Evolutionary conservation across 2,329 filamentous ascomycete species (phyloP).

Genomic region (Neofusicoccum ribis): DNA sequence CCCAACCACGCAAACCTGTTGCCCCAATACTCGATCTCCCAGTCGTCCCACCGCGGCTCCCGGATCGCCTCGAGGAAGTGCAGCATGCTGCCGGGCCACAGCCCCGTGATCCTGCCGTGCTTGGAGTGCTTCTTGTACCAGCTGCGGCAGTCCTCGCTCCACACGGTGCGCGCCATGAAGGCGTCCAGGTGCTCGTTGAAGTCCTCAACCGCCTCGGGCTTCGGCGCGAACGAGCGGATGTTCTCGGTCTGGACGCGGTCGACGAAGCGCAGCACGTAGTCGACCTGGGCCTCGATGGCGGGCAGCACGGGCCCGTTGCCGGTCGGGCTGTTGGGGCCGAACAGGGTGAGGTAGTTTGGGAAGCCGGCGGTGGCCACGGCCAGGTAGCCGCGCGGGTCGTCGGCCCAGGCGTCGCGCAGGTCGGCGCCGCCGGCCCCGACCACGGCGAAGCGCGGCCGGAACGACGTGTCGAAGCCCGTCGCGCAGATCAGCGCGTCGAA

Average conservation of each 20-base stretch:
- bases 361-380: constrained; percentile 47
- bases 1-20: constrained; percentile 46
- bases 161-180: constrained; percentile 33
- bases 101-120: constrained; percentile 37
- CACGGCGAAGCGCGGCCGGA: constrained; percentile 35
- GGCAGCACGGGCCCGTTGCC: constrained; percentile 45
- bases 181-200: constrained; percentile 51
- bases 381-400: constrained; percentile 45
- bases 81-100: constrained; percentile 42
- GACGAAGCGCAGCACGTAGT: constrained; percentile 49
- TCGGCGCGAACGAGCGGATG: constrained; percentile 48
- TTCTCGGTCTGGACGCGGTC: constrained; percentile 52
- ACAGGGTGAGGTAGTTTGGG: constrained; percentile 48
- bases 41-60: constrained; percentile 44
- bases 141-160: constrained; percentile 36
- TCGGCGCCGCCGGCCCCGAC: constrained; percentile 40
- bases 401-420: constrained; percentile 48
- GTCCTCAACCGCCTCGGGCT: constrained; percentile 50
- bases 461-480: constrained; percentile 36
- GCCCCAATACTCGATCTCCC: constrained; percentile 41
- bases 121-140: constrained; percentile 47
- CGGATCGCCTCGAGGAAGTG: constrained; percentile 42
- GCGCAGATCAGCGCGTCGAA: constrained; percentile 36
- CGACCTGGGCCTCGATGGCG: constrained; percentile 41
- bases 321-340: constrained; percentile 41